These are phyloP conservation scores for Russula dissimulans DNA, from an alignment of 768 basidiomycete genomes.

Conservation along the genomic window DNA sequence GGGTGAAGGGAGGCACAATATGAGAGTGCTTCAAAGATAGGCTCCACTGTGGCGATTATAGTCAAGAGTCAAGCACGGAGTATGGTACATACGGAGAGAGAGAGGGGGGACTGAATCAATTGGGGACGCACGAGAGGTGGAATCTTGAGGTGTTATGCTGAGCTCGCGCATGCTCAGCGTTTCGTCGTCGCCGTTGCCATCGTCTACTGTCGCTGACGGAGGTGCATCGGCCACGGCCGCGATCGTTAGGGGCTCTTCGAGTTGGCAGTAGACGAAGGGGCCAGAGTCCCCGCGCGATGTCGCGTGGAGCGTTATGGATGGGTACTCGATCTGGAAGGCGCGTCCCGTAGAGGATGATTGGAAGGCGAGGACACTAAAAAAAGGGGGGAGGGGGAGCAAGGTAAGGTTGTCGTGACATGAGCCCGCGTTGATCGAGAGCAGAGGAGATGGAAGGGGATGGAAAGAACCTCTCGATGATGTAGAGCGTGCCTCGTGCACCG, in stretches of 20 bases:
- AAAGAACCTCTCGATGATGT: constrained; percentile 73
- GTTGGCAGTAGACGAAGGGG: constrained; percentile 86
- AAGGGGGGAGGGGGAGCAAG: neutral
- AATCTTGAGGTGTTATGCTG: constrained; percentile 55
- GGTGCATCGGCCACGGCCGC: constrained; percentile 21
- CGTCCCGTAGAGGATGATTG: constrained; percentile 49
- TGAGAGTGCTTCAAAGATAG: constrained; percentile 82
- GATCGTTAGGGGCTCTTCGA: constrained; percentile 53
- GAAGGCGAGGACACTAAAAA: constrained; percentile 62
- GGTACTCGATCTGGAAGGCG: constrained; percentile 83
- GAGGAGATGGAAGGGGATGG: constrained; percentile 7
- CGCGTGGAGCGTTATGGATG: constrained; percentile 88
- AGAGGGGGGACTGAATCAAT: neutral
- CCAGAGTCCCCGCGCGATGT: constrained; percentile 60
- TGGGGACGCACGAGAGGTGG: constrained; percentile 46
- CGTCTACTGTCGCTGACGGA: constrained; percentile 5
- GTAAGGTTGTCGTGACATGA: neutral
- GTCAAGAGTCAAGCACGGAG: neutral
- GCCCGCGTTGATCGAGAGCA: neutral
- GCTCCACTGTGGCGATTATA: constrained; percentile 47
- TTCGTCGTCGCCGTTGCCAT: constrained; percentile 35
- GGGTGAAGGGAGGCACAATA: constrained; percentile 80
- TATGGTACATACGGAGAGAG: too few species aligned
- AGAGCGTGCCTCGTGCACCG: constrained; percentile 55
- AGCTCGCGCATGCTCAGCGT: constrained; percentile 67